These are phyloP conservation scores for Atkinsonella hypoxylon DNA, from an alignment of 2,329 filamentous ascomycete species.

Conservation along the genomic window DNA sequence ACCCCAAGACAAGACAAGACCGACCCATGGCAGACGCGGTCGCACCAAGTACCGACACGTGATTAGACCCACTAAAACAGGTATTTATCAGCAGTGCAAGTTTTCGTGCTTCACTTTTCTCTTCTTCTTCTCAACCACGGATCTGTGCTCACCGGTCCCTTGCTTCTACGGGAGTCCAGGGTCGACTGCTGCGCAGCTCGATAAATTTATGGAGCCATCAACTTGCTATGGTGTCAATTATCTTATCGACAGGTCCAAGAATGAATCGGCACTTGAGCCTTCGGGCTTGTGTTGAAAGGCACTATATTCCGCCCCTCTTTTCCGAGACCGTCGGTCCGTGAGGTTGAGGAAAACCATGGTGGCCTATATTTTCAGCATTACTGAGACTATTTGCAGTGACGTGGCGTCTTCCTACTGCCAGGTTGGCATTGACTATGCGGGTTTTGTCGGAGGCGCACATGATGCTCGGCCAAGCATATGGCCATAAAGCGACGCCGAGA, in stretches of 20 bases:
- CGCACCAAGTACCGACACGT: constrained; percentile 1
- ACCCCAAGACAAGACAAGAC: not conserved
- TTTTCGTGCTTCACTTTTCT: constrained; percentile 20
- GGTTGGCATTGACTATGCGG: no score
- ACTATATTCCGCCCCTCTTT: constrained; percentile 86
- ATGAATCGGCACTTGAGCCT: constrained; percentile 47
- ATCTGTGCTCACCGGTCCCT: constrained; percentile 81
- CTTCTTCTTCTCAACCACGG: constrained; percentile 38
- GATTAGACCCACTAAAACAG: constrained; percentile 4
- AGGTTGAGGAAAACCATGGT: constrained; percentile 84
- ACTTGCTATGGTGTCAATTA: constrained; percentile 63
- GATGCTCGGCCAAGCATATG: no score
- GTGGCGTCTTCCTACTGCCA: no score
- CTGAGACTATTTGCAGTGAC: not conserved
- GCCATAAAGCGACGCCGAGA: no score
- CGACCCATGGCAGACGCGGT: no score
- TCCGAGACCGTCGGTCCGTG: constrained; percentile 81
- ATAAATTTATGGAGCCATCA: constrained; percentile 72
- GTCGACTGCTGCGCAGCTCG: constrained; percentile 80
- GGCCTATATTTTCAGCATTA: constrained; percentile 9
- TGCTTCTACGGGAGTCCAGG: constrained; percentile 38
- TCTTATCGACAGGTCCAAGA: constrained; percentile 97
- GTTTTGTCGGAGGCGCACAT: no score
- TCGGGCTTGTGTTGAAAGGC: constrained; percentile 33
- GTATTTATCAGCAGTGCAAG: constrained; percentile 10